Evolutionary conservation across 2,329 filamentous ascomycete species (phyloP).

Genomic region (Colletotrichum sp.): DNA sequence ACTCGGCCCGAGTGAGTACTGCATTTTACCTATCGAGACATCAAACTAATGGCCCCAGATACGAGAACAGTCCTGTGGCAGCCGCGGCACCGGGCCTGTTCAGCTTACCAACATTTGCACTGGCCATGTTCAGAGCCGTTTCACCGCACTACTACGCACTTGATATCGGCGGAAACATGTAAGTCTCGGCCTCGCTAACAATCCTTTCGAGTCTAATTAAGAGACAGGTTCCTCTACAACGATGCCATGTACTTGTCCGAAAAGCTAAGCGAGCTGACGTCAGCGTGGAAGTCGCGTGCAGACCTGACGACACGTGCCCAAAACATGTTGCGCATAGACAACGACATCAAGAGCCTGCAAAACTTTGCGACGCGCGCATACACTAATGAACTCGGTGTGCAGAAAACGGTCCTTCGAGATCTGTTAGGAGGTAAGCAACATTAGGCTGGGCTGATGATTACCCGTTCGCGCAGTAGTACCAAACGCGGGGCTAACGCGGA

Average conservation of each 20-base stretch:
- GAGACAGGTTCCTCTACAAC: conserved; percentile 68
- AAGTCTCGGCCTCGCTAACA: conserved; percentile 29
- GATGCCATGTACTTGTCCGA: conserved; percentile 70
- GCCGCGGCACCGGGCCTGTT: conserved; percentile 74
- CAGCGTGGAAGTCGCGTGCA: conserved; percentile 57
- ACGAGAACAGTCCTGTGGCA: conserved; percentile 63
- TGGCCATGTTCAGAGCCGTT: conserved; percentile 82
- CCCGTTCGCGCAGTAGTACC: neutral
- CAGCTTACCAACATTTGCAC: conserved; percentile 70
- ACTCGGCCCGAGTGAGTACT: conserved; percentile 54
- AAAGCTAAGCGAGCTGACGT: conserved; percentile 53
- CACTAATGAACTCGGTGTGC: conserved; percentile 63
- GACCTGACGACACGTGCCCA: conserved; percentile 57
- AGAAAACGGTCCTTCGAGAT: conserved; percentile 66
- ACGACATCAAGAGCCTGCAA: conserved; percentile 63
- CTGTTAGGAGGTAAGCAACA: conserved; percentile 55
- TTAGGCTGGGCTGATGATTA: neutral
- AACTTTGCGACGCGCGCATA: conserved; percentile 68
- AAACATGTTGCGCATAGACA: conserved; percentile 62
- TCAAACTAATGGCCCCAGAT: conserved; percentile 27
- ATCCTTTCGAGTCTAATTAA: conserved; percentile 23
- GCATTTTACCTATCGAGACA: neutral
- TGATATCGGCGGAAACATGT: conserved; percentile 69
- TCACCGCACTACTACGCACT: conserved; percentile 76
- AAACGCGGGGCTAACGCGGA: conserved; percentile 1